These are phyloP conservation scores for Eleusine coracana DNA, from an alignment of 176 grass and related monocot species.

Conservation along the genomic window DNA sequence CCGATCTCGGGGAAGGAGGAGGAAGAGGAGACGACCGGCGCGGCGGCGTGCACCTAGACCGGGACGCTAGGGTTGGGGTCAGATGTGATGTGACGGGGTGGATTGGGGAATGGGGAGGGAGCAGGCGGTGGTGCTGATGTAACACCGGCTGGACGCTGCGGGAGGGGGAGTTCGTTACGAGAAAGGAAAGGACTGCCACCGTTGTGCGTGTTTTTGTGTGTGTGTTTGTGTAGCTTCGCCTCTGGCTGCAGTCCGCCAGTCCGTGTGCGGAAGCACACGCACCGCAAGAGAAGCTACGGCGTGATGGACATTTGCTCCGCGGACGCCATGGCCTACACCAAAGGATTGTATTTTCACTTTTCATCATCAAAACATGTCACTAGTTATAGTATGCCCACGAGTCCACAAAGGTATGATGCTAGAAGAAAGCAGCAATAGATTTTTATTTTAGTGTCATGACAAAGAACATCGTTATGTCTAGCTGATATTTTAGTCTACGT, in stretches of 20 bases:
- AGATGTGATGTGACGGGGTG: constrained; percentile 32
- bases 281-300: background rate
- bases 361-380: background rate
- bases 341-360: background rate
- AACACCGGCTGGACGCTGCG: constrained; percentile 27
- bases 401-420: no score
- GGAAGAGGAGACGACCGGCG: background rate
- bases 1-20: constrained; percentile 48
- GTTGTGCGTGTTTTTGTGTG: background rate
- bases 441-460: no score
- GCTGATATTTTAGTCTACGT: no score
- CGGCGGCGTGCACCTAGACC: constrained; percentile 32
- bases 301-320: constrained; percentile 12
- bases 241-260: background rate
- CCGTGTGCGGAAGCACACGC: background rate
- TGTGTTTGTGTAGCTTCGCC: background rate
- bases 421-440: no score
- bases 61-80: constrained; percentile 51
- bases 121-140: constrained; percentile 42
- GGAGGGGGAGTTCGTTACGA: constrained; percentile 9
- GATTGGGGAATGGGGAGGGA: background rate
- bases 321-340: background rate
- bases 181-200: constrained; percentile 20
- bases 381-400: no score
- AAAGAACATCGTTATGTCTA: no score